A percentile compares a stretch with the other conserved stretches of the same genome.
Conservation (phyloP, 129 eudicot species). For the Tagetes erecta region DNA sequence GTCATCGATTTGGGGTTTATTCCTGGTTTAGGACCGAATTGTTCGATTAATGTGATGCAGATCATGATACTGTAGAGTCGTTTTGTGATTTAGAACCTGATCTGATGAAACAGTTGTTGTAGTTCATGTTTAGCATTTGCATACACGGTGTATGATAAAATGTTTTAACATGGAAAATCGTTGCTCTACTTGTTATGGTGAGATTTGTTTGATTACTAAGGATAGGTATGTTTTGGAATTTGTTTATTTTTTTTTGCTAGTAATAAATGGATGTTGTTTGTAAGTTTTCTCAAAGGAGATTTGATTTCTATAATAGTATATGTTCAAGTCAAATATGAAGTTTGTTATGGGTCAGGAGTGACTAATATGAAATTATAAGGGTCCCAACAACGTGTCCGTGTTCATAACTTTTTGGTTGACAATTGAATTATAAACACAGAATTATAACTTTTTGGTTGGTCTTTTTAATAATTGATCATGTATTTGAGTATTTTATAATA, state of each 20-base stretch:
- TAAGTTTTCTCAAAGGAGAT: not conserved
- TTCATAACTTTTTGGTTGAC: not conserved
- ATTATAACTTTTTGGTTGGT: not conserved
- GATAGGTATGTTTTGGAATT: not conserved
- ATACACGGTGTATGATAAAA: not conserved
- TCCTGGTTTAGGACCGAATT: constrained; percentile 11
- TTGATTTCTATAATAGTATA: not conserved
- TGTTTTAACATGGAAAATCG: not conserved
- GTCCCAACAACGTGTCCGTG: not conserved
- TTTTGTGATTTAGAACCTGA: not conserved
- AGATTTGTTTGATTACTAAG: not conserved
- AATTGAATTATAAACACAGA: too few relatives aligned
- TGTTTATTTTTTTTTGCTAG: not conserved
- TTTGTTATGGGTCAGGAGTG: not conserved
- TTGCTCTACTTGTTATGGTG: not conserved
- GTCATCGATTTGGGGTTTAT: constrained; percentile 23
- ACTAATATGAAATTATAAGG: constrained; percentile 3
- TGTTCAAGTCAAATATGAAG: not conserved
- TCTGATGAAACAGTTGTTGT: constrained; percentile 2
- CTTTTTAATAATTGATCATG: constrained; percentile 1
- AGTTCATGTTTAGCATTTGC: constrained; percentile 14
- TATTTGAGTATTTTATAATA: not conserved
- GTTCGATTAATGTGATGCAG: not conserved
- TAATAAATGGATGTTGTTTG: not conserved
- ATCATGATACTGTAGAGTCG: constrained; percentile 14